Percentiles rank a stretch among this genome's conserved stretches.
Evolutionary conservation across 305 asterid genomes (phyloP).

Genomic region (Solanum chacoense): DNA sequence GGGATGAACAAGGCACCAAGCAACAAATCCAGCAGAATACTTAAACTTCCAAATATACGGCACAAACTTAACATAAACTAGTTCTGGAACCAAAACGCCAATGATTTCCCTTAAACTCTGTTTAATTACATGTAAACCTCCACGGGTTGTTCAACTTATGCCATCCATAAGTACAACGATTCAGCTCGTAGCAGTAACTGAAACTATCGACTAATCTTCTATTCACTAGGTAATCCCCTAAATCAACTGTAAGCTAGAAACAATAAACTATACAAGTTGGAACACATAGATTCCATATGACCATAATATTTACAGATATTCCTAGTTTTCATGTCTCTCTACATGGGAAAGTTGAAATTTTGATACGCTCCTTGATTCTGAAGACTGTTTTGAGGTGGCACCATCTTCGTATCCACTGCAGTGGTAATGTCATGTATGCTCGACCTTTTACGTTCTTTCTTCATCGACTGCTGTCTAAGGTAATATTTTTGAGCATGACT

Average conservation of each 20-base stretch:
- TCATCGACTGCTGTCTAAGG: constrained; percentile 57
- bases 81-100: background rate
- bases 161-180: background rate
- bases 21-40: background rate
- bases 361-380: constrained; percentile 33
- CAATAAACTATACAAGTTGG: constrained; percentile 3
- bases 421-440: constrained; percentile 88
- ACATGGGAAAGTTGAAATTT: constrained; percentile 27
- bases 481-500: constrained; percentile 83
- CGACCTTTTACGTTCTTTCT: constrained; percentile 66
- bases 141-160: background rate
- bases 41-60: background rate
- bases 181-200: background rate
- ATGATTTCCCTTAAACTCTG: background rate
- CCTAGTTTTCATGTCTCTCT: constrained; percentile 20
- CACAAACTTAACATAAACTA: background rate
- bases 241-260: constrained; percentile 1
- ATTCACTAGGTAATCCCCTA: background rate
- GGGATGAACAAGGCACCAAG: background rate
- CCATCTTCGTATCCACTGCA: constrained; percentile 34
- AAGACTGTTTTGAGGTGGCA: constrained; percentile 48
- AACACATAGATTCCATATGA: background rate
- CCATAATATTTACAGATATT: background rate
- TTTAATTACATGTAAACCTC: background rate
- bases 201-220: background rate